Base-by-base conservation (phyloP, 352 stramenopile species). In the Blastocystis sp. region DNA sequence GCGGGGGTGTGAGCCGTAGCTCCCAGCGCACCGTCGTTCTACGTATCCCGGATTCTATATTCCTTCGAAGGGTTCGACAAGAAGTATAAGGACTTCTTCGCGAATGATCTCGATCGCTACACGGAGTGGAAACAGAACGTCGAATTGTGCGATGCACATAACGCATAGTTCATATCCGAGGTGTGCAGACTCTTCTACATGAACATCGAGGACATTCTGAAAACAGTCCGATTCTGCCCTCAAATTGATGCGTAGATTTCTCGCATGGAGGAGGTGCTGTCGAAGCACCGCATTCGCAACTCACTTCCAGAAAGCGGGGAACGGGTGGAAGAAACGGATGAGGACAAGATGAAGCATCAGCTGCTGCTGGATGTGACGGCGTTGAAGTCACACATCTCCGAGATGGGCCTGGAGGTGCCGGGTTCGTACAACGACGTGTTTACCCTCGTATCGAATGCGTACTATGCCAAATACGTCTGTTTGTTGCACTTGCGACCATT, bases 321-420 rank as follows among this genome's bases (percentile, higher is more conserved):
- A 14, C n/a, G 57, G 9, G 60, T 84, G 19, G 57, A 84, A 14
- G 45, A 66, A 28, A 84, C 74, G 11, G 74, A 84, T 24, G 74
- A 84, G 43, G 74, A 84, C 7, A 84, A 84, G 74, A 84, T 84
- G 74, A 84, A 84, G 74, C 74, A 84, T 52, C 74, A 84, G 61
- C 45, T 84, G 28, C 6, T 84, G 54, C 54, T 84, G 54, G 74
- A 84, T 68, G 74, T 84, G 42, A 84, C 54, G 1, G 74, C 45
- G 34, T 24, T 84, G 54, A 62, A 68, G 34, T 45, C 54, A 0
- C 57, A 84, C n/a, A 84, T 84, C 19, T 60, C 54, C 3, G 74
- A 84, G 45, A 11, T 84, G 74, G 48, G 24, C 10, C 57, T 84
- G 14, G 3, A 42, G 28, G 57, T 84, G n/a, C 74, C 74, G 21